Base-by-base conservation (phyloP, 179 eudicot genomes). In the Silene vulgaris region DNA sequence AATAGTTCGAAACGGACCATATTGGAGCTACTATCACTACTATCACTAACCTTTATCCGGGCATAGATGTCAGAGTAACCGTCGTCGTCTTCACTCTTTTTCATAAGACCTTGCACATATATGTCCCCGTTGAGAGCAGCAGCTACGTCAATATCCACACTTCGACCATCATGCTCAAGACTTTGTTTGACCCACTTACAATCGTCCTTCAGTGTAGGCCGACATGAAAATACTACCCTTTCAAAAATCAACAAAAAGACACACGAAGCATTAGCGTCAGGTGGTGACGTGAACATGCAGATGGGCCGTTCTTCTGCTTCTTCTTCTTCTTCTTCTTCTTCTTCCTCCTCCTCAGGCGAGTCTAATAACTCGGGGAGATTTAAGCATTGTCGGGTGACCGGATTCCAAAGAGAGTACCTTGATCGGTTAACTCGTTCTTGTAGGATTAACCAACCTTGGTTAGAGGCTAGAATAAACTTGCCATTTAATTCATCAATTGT, bases 131-230 rank as follows among this genome's bases (percentile, higher is more conserved):
- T 17, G 17, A 57, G 63, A n/a, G 21, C 19, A n/a, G 21, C 63
- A 16, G 3, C 63, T n/a, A 1, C 6, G 6, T 4, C 17, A 14
- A 57, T 6, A 0, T 13, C 0, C 63, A 57, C 17, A 57, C 7
- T 57, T 57, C 0, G 3, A 57, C 63, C 63, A n/a, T 57, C 21
- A 57, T 16, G 63, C 21, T n/a, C 19, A 2, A 57, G 6, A 2
- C 63, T 57, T n/a, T 57, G 63, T n/a, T 57, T 57, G 23, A 57
- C 17, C 63, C 63, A 57, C 63, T 5, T 57, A 57, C 63, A 57
- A 57, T 57, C 63, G 4, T 6, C 63, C 6, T 19, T n/a, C 21
- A 8, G 0, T 16, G 21, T 57, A 57, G 63, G 63, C 63, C 63
- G 3, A n/a, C 63, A n/a, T 3, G 6, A 57, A n/a, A 57, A 57